phyloP scores from a whole-genome alignment of 176 grass and related monocot genomes.

The Luzula sylvatica region DNA sequence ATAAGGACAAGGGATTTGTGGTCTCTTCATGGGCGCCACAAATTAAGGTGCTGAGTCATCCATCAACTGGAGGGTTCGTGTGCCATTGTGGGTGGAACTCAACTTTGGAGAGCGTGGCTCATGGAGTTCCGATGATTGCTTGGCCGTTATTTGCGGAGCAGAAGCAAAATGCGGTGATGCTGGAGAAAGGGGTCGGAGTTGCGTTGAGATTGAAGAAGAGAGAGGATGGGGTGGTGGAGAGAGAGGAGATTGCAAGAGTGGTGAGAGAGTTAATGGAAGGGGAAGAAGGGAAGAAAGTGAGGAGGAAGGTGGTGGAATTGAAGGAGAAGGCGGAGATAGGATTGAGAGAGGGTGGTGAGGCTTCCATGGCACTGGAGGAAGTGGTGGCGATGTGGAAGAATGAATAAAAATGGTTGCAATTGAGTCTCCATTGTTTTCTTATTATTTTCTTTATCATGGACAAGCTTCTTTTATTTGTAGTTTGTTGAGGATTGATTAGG shows the following conservation, averaged over 20 bases:
- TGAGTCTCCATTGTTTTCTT: background rate
- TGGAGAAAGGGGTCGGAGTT: constrained; percentile 19
- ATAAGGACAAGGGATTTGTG: constrained; percentile 7
- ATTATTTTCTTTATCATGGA: background rate
- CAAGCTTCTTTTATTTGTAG: no score
- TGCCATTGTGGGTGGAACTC: constrained; percentile 87
- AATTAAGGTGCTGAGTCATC: constrained; percentile 27
- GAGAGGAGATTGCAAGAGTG: constrained; percentile 24
- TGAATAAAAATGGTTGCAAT: background rate
- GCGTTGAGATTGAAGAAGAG: constrained; percentile 4
- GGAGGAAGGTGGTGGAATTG: constrained; percentile 13
- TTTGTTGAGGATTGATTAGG: no score
- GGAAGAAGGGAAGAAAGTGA: constrained; percentile 20
- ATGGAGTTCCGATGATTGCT: constrained; percentile 44
- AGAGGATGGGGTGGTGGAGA: background rate
- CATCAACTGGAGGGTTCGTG: constrained; percentile 18
- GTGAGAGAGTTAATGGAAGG: constrained; percentile 33
- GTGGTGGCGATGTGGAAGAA: constrained; percentile 20
- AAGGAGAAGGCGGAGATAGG: constrained; percentile 2
- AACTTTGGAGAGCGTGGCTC: constrained; percentile 11
- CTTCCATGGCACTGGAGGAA: constrained; percentile 5
- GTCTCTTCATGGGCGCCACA: constrained; percentile 20
- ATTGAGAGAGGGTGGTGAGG: constrained; percentile 19
- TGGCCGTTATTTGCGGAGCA: constrained; percentile 59
- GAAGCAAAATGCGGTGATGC: constrained; percentile 43